phyloP scores from a whole-genome alignment of 2,329 filamentous ascomycete species.

The Geoglossum cookeanum region DNA sequence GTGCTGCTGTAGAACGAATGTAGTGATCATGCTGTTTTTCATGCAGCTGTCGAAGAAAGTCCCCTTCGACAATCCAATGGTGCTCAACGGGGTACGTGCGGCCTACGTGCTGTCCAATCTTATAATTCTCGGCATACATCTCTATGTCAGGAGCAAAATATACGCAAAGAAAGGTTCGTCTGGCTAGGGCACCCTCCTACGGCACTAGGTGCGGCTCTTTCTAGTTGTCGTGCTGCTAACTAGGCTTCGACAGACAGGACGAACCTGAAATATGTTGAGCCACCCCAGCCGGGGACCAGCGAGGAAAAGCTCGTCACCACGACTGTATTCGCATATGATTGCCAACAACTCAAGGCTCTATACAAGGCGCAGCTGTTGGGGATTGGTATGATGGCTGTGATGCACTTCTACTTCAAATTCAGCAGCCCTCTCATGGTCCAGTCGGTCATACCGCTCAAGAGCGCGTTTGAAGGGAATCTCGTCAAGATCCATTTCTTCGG shows the following conservation, averaged over 20 bases:
- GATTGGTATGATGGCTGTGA: constrained; percentile 91
- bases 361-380: constrained; percentile 92
- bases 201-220: background rate
- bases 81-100: constrained; percentile 5
- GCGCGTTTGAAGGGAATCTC: constrained; percentile 84
- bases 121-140: constrained; percentile 67
- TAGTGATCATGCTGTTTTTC: constrained; percentile 14
- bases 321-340: constrained; percentile 89
- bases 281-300: constrained; percentile 73
- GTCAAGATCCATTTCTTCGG: constrained; percentile 91
- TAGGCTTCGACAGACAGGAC: constrained; percentile 51
- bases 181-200: background rate
- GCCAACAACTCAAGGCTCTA: constrained; percentile 60
- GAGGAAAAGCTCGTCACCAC: constrained; percentile 94
- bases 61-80: constrained; percentile 5
- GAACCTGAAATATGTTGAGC: constrained; percentile 97
- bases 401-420: constrained; percentile 99
- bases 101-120: constrained; percentile 44
- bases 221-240: background rate
- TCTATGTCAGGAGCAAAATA: constrained; percentile 70
- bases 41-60: constrained; percentile 8
- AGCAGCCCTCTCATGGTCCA: constrained; percentile 98
- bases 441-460: constrained; percentile 94
- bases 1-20: constrained; percentile 2
- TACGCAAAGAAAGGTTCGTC: constrained; percentile 89